Evolutionary conservation across 208 protist species (phyloP).

Genomic region (Leishmania turanica): DNA sequence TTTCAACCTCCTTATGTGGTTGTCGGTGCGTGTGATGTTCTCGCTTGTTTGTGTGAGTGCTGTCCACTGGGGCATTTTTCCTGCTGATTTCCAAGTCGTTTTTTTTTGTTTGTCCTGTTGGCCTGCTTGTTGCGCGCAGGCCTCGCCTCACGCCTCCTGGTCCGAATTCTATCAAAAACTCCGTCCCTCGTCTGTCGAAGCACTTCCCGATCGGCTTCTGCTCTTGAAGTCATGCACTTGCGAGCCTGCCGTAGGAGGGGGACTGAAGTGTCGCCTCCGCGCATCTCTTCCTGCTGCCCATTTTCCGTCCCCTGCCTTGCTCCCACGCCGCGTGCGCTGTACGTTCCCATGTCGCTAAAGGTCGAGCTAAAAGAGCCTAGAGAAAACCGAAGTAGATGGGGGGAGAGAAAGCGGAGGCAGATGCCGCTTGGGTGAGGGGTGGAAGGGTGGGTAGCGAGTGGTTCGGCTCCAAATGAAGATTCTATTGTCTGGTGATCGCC

Average conservation of each 20-base stretch:
- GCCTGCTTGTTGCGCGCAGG: neutral
- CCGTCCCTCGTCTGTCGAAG: neutral
- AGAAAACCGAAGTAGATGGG: no score
- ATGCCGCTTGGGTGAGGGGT: neutral
- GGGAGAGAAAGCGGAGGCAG: neutral
- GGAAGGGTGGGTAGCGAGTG: neutral
- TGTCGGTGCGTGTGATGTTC: neutral
- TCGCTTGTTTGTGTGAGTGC: neutral
- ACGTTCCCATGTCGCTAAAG: neutral
- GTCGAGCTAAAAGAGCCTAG: neutral
- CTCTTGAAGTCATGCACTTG: neutral
- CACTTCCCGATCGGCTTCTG: neutral
- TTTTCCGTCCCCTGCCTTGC: neutral
- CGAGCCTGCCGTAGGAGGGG: neutral
- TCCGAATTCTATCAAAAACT: no score
- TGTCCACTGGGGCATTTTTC: neutral
- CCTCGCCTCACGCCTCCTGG: neutral
- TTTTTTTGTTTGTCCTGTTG: neutral
- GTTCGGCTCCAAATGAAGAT: neutral
- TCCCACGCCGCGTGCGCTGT: neutral
- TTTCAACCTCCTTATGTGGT: neutral
- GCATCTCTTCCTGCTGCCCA: neutral
- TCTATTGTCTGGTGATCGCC: neutral
- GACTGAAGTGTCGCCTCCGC: neutral
- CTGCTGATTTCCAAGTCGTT: neutral